Percentiles rank a stretch among this genome's conserved stretches.
These are phyloP conservation scores for Diaporthe batatas DNA, from an alignment of 2,329 filamentous ascomycete genomes.

Conservation along the genomic window DNA sequence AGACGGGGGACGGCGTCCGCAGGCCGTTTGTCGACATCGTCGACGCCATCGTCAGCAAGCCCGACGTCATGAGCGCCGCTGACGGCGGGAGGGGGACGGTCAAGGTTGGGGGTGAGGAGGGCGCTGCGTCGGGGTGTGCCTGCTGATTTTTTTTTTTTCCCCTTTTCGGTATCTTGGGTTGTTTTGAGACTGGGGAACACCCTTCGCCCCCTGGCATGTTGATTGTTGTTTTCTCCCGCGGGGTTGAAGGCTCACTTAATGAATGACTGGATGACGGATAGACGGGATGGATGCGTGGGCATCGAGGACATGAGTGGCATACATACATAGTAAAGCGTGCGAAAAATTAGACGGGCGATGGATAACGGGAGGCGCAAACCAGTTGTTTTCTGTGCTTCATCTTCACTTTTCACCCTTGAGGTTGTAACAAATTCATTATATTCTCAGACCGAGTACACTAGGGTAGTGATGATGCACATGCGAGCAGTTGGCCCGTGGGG, in stretches of 20 bases:
- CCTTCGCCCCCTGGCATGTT: background rate
- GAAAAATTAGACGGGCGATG: slow-evolving; percentile 27
- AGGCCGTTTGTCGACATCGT: slow-evolving; percentile 66
- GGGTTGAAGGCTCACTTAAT: slow-evolving; percentile 6
- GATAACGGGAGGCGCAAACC: slow-evolving; percentile 4
- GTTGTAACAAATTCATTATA: background rate
- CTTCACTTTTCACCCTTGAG: slow-evolving; percentile 1
- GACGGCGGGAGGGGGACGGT: slow-evolving; percentile 47
- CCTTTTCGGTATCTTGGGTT: too few relatives aligned
- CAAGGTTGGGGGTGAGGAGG: slow-evolving; percentile 46
- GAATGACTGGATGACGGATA: slow-evolving; percentile 26
- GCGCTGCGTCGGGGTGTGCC: slow-evolving; percentile 42
- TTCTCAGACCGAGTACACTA: background rate
- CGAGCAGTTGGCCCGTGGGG: slow-evolving; percentile 27
- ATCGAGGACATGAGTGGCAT: slow-evolving; percentile 49
- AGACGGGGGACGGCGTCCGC: slow-evolving; percentile 65
- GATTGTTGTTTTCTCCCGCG: background rate
- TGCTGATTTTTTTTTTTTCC: too few relatives aligned
- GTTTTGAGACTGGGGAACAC: background rate
- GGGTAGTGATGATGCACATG: slow-evolving; percentile 4
- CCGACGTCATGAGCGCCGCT: slow-evolving; percentile 55
- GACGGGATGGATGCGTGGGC: slow-evolving; percentile 11
- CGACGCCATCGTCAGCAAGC: slow-evolving; percentile 61
- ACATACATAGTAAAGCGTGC: slow-evolving; percentile 40
- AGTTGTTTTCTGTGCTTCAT: slow-evolving; percentile 1